Conservation (phyloP, 164 flowering plant species). For the Aristolochia fimbriata region DNA sequence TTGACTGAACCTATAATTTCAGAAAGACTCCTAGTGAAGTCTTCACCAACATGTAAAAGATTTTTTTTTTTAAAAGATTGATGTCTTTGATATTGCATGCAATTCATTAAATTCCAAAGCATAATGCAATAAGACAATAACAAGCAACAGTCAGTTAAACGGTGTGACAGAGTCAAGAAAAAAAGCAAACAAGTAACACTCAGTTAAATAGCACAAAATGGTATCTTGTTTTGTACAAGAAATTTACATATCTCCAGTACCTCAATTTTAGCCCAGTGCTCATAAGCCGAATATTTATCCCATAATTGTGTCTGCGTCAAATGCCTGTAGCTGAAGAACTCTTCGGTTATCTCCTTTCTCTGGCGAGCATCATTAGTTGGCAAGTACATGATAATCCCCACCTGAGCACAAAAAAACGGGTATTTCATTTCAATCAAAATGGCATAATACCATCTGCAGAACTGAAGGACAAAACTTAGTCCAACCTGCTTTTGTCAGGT, state of each 20-base stretch:
- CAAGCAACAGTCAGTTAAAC: neutral
- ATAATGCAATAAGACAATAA: neutral
- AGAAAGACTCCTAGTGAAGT: no score
- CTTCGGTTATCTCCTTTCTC: constrained; percentile 90
- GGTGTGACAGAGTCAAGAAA: neutral
- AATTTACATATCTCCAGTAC: constrained; percentile 20
- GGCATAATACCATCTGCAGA: neutral
- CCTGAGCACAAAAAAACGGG: constrained; percentile 34
- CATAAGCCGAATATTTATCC: constrained; percentile 87
- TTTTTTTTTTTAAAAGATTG: no score
- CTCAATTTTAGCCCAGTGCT: constrained; percentile 99
- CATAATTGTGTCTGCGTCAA: constrained; percentile 58
- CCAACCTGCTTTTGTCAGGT: no score
- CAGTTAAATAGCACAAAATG: neutral
- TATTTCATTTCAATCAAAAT: neutral
- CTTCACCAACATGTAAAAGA: no score
- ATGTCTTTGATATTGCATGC: no score
- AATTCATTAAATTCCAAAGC: no score
- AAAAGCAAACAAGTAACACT: neutral
- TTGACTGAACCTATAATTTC: no score
- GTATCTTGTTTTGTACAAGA: neutral
- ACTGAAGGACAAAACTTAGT: no score
- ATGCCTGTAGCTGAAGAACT: constrained; percentile 77
- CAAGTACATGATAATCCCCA: constrained; percentile 97
- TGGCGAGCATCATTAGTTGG: constrained; percentile 93